phyloP scores from a whole-genome alignment of 75 land plant genomes.

The Adiantum capillusveneris region DNA sequence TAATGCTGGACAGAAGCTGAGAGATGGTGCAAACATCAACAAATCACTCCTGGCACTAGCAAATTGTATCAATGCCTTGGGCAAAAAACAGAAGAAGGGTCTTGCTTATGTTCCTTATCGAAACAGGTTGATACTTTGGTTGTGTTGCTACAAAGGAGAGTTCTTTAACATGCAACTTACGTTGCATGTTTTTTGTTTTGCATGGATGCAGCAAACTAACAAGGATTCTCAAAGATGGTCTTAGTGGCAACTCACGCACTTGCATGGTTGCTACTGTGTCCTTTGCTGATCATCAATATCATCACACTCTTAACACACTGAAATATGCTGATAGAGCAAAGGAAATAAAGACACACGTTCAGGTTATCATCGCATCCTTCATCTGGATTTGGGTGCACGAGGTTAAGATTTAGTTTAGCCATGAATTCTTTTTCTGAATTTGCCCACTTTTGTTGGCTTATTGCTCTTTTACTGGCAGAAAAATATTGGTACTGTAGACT shows the following conservation, averaged over 20 bases:
- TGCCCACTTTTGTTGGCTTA: background rate
- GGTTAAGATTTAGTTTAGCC: too few relatives aligned
- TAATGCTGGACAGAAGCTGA: constrained; percentile 87
- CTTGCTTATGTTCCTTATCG: constrained; percentile 98
- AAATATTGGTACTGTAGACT: constrained; percentile 85
- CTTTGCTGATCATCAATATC: constrained; percentile 85
- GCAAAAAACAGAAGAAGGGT: constrained; percentile 93
- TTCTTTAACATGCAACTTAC: too few relatives aligned
- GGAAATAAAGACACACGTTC: constrained; percentile 92
- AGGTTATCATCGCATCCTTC: constrained; percentile 27
- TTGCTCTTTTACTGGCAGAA: constrained; percentile 38
- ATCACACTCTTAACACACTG: constrained; percentile 89
- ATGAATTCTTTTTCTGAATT: background rate
- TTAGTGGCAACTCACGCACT: constrained; percentile 97
- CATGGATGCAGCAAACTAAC: constrained; percentile 74
- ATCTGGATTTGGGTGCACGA: background rate
- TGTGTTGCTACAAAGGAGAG: background rate
- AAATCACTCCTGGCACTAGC: constrained; percentile 95
- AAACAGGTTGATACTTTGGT: constrained; percentile 50
- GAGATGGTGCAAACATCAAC: constrained; percentile 96
- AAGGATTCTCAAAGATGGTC: constrained; percentile 90
- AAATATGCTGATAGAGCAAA: constrained; percentile 98
- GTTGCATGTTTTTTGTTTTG: background rate
- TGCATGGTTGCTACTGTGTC: constrained; percentile 92
- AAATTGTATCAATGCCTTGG: constrained; percentile 94